phyloP scores from a whole-genome alignment of 1,139 yeast species.

The Debaryomyces robertsiae region DNA sequence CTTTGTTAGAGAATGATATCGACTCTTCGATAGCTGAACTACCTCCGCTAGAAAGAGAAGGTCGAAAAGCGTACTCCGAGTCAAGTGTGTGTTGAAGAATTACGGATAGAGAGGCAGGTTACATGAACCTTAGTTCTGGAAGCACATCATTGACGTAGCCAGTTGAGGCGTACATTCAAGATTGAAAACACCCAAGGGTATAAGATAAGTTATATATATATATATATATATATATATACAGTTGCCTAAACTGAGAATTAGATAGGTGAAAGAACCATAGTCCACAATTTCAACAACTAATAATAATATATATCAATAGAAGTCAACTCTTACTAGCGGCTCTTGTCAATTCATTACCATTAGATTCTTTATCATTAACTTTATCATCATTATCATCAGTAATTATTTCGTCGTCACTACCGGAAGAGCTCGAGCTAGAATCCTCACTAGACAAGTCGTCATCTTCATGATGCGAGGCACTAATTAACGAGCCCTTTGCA shows the following conservation, averaged over 20 bases:
- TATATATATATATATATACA: constrained; percentile 6
- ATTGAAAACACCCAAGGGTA: too few relatives aligned
- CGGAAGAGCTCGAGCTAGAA: constrained; percentile 32
- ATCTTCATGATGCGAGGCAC: constrained; percentile 21
- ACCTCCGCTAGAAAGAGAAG: constrained; percentile 88
- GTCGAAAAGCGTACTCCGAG: constrained; percentile 44
- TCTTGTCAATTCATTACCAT: constrained; percentile 36
- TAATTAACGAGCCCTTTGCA: constrained; percentile 38
- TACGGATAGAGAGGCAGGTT: too few relatives aligned
- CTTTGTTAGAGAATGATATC: constrained; percentile 25
- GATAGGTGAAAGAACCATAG: constrained; percentile 1
- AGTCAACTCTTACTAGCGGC: constrained; percentile 44
- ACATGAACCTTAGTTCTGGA: too few relatives aligned
- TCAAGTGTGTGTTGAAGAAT: constrained; percentile 1
- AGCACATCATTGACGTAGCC: too few relatives aligned
- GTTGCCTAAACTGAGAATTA: background rate
- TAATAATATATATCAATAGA: background rate
- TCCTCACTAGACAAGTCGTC: constrained; percentile 33
- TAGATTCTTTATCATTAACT: constrained; percentile 18
- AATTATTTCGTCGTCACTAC: constrained; percentile 31
- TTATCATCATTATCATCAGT: constrained; percentile 24
- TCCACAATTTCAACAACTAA: constrained; percentile 5
- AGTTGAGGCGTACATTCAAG: too few relatives aligned
- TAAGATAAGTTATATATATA: background rate
- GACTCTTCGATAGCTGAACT: constrained; percentile 54